Evolutionary conservation across 768 basidiomycete genomes (phyloP).

Genomic region (Naematelia aurantialba): DNA sequence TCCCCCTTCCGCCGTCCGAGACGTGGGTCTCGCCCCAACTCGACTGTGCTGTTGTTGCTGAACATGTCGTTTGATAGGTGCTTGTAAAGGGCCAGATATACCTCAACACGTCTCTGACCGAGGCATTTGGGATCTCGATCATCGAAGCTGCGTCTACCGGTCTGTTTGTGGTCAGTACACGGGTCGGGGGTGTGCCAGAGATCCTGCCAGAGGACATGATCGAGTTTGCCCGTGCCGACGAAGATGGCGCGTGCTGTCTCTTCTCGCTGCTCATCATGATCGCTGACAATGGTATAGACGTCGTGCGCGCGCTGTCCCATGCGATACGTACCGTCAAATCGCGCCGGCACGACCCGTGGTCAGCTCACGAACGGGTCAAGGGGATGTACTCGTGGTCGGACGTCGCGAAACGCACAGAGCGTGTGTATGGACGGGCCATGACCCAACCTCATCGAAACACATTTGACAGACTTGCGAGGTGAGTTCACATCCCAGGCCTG

Average conservation of each 20-base stretch:
- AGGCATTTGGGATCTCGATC: slow-evolving; percentile 95
- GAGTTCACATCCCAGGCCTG: slow-evolving; percentile 21
- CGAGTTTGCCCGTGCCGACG: slow-evolving; percentile 87
- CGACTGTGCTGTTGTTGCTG: background rate
- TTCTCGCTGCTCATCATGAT: too few species aligned
- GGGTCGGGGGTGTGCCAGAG: slow-evolving; percentile 93
- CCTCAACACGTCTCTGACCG: slow-evolving; percentile 91
- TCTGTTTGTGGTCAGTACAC: slow-evolving; percentile 87
- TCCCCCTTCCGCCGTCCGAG: slow-evolving; percentile 73
- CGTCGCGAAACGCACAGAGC: slow-evolving; percentile 74
- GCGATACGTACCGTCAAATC: slow-evolving; percentile 68
- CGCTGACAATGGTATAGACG: slow-evolving; percentile 56
- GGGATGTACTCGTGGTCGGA: slow-evolving; percentile 83
- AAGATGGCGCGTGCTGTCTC: slow-evolving; percentile 65
- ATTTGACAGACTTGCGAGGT: slow-evolving; percentile 76
- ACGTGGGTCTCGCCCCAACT: slow-evolving; percentile 60
- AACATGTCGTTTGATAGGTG: slow-evolving; percentile 57
- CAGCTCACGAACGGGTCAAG: slow-evolving; percentile 70
- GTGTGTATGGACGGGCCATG: slow-evolving; percentile 71
- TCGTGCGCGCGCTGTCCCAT: slow-evolving; percentile 74
- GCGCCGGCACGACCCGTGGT: slow-evolving; percentile 68
- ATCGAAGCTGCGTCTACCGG: slow-evolving; percentile 94
- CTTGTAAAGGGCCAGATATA: slow-evolving; percentile 81
- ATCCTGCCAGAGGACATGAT: slow-evolving; percentile 92
- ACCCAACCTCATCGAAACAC: slow-evolving; percentile 63